Percentiles rank a stretch among this genome's conserved stretches.
Evolutionary conservation across 1,284 basidiomycete species (phyloP).

Genomic region (Austropuccinia psidii): DNA sequence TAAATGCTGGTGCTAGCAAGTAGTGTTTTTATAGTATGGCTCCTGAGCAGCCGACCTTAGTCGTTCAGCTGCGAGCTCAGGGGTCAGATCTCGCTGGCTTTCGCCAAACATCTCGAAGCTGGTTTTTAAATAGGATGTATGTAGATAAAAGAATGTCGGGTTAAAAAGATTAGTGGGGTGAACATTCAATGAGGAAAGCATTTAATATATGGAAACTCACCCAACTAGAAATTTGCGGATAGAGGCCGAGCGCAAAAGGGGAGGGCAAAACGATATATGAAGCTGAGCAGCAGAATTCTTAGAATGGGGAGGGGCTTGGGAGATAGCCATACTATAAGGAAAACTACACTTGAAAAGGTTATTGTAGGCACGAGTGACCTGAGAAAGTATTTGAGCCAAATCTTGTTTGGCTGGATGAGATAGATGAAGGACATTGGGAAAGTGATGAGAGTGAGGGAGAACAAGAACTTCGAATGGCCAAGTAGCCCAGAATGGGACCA

Average conservation of each 20-base stretch:
- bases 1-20: too few species aligned
- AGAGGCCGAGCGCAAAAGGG: conserved; percentile 69
- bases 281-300: conserved; percentile 58
- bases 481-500: conserved; percentile 93
- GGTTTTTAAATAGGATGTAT: conserved; percentile 1
- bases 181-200: not conserved
- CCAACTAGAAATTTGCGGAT: conserved; percentile 88
- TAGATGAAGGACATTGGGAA: conserved; percentile 62
- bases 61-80: conserved; percentile 73
- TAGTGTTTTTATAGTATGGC: conserved; percentile 19
- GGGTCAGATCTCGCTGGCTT: conserved; percentile 78
- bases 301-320: conserved; percentile 60
- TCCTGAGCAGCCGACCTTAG: conserved; percentile 47
- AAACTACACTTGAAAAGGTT: conserved; percentile 69
- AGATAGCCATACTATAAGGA: conserved; percentile 94
- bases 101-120: conserved; percentile 90
- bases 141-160: not conserved
- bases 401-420: conserved; percentile 56
- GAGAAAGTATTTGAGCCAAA: conserved; percentile 61
- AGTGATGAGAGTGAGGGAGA: conserved; percentile 67
- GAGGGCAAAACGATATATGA: conserved; percentile 83
- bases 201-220: conserved; percentile 48
- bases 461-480: conserved; percentile 90
- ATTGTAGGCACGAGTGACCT: conserved; percentile 68
- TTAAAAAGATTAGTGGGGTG: not conserved